Conservation (phyloP, 1,284 basidiomycete species). For the Amylostereum chailletii region DNA sequence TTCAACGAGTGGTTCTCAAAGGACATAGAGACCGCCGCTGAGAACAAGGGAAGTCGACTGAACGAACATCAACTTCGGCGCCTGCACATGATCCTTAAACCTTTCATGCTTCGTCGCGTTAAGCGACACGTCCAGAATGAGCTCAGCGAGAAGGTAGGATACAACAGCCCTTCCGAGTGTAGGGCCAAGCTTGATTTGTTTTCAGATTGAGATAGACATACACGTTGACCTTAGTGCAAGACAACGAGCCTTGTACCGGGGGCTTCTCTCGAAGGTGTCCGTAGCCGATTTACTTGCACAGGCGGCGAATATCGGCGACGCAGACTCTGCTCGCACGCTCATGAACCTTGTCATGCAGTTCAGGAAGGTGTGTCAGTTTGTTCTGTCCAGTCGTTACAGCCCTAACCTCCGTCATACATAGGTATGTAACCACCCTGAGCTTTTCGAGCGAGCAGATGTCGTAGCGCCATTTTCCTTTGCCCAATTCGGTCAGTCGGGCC, state of each 20-base stretch:
- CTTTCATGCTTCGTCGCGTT: constrained; percentile 97
- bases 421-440: constrained; percentile 98
- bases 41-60: constrained; percentile 84
- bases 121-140: constrained; percentile 99
- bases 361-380: constrained; percentile 62
- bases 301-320: constrained; percentile 84
- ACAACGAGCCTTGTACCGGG: constrained; percentile 90
- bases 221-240: constrained; percentile 92
- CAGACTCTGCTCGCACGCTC: constrained; percentile 83
- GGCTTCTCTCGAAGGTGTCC: constrained; percentile 87
- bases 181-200: background rate
- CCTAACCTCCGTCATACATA: constrained; percentile 17
- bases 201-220: constrained; percentile 92
- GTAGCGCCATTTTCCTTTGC: constrained; percentile 88
- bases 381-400: background rate
- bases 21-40: constrained; percentile 93
- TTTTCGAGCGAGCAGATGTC: constrained; percentile 97
- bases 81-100: constrained; percentile 98
- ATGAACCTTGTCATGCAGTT: constrained; percentile 99
- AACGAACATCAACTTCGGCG: constrained; percentile 95
- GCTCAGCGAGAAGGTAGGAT: constrained; percentile 90
- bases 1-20: constrained; percentile 99
- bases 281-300: constrained; percentile 92
- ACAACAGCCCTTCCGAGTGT: background rate
- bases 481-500: constrained; percentile 75